Evolutionary conservation across 371 early-diverging fungal species (phyloP), one percentile per base, ranked within the genome.

Genomic region (Mortierella sp.): DNA sequence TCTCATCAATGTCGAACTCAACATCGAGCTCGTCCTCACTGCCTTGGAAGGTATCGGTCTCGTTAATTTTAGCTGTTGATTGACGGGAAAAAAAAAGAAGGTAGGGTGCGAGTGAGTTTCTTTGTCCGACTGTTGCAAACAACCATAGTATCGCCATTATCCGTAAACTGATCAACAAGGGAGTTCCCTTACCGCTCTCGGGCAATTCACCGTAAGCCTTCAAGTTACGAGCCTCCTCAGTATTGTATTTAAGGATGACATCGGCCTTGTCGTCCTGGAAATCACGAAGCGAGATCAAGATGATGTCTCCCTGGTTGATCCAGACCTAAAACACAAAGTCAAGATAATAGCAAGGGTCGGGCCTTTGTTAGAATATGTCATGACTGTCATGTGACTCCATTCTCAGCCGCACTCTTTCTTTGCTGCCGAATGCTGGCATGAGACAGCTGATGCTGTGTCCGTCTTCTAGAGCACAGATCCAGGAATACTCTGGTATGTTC

Each of bases 261-360:
- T 99, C 99, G 56, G 97, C 97, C 84, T 96, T 97, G 56, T 92
- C 89, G 72, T 97, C 97, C 84, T 99, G 96, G 87, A 91, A 99
- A 65, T 99, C 99, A 79, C 99, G 91, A 64, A 99, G 87, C 27
- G 95, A 93, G 7, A 99, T 80, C 51, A 99, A 86, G 9, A 99
- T 90, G 56, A 99, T 93, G 79, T 99, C 99, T 64, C 99, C 98
- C 60, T 89, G 91, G 78, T 92, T 91, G 80, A 99, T 97, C 99
- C 97, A 91, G 64, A 90, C 89, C 82, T 83, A 50, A 9, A 27
- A 21, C 26, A 27, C 24, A 15, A 37, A 15, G 39, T 14, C n/a
- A 37, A 50, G 42, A 31, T 17, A 39, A 23, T 23, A 31, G 42
- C 14, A 14, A 32, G 21, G 17, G n/a, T n/a, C n/a, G n/a, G n/a